Evolutionary conservation across 1,284 basidiomycete species (phyloP).

Genomic region (Porodaedalea pini): DNA sequence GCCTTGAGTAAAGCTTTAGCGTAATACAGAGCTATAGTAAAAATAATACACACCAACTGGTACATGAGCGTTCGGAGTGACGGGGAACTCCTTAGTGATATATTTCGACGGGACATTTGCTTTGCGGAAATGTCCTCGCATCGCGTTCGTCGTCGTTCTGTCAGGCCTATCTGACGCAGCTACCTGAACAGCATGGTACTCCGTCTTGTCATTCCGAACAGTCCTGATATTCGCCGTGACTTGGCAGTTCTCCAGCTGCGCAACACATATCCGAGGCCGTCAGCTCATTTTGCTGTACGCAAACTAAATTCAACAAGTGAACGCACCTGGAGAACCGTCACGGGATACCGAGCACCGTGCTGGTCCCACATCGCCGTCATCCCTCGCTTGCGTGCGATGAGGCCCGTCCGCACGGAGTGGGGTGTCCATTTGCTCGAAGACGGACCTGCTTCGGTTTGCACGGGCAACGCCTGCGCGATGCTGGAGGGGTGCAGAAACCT

Average conservation of each 20-base stretch:
- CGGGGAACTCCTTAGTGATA: constrained; percentile 85
- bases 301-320: constrained; percentile 19
- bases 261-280: not conserved
- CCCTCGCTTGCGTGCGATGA: constrained; percentile 93
- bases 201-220: constrained; percentile 58
- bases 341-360: constrained; percentile 82
- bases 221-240: constrained; percentile 74
- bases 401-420: constrained; percentile 84
- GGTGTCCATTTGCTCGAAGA: constrained; percentile 75
- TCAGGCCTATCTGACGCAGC: constrained; percentile 69
- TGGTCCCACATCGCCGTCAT: constrained; percentile 95
- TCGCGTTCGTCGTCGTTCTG: constrained; percentile 68
- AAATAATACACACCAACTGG: constrained; percentile 65
- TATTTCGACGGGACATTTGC: constrained; percentile 85
- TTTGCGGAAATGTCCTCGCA: constrained; percentile 85
- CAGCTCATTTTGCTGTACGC: not conserved
- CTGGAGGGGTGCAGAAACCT: constrained; percentile 5
- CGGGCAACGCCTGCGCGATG: not conserved
- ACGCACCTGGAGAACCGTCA: constrained; percentile 90
- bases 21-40: constrained; percentile 11
- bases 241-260: constrained; percentile 79
- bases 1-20: constrained; percentile 46
- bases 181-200: constrained; percentile 85
- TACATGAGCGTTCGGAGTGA: constrained; percentile 86
- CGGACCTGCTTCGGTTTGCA: not conserved